phyloP scores from a whole-genome alignment of 192 early-diverging fungal species.

The Gryganskiella cystojenkinii region DNA sequence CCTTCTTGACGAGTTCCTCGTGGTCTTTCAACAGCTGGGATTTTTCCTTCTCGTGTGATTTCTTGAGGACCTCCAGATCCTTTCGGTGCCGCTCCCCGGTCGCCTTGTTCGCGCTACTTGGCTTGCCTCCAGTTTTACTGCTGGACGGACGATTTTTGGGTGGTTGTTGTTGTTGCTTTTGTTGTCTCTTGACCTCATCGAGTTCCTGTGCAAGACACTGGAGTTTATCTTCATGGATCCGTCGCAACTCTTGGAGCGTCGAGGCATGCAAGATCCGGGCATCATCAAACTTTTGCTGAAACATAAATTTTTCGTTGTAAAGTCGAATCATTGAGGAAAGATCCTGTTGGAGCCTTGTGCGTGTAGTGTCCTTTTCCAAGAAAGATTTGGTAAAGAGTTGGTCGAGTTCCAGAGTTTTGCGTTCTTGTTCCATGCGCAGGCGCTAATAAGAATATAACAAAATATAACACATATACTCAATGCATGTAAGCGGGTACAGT shows the following conservation, averaged over 20 bases:
- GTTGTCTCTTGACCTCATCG: constrained; percentile 8
- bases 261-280: constrained; percentile 16
- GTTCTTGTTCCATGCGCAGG: constrained; percentile 21
- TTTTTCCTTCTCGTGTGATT: constrained; percentile 5
- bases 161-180: constrained; percentile 6
- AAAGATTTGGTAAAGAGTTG: no score
- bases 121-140: neutral
- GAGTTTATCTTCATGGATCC: constrained; percentile 42
- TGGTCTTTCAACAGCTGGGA: constrained; percentile 9
- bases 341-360: constrained; percentile 7
- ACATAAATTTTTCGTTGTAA: neutral
- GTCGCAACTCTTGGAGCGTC: constrained; percentile 30
- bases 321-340: constrained; percentile 8
- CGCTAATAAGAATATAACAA: no score
- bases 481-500: neutral
- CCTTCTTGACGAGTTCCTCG: constrained; percentile 6
- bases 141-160: no score
- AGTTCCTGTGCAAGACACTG: constrained; percentile 37
- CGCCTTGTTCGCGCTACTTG: neutral
- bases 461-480: neutral
- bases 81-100: constrained; percentile 8
- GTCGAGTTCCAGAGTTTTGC: no score
- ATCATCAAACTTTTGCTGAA: constrained; percentile 23
- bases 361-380: constrained; percentile 11
- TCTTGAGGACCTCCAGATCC: constrained; percentile 29